Percentiles rank a stretch among this genome's conserved stretches.
phyloP scores from a whole-genome alignment of 2,329 filamentous ascomycete species.

The Parastagonospora avenae region DNA sequence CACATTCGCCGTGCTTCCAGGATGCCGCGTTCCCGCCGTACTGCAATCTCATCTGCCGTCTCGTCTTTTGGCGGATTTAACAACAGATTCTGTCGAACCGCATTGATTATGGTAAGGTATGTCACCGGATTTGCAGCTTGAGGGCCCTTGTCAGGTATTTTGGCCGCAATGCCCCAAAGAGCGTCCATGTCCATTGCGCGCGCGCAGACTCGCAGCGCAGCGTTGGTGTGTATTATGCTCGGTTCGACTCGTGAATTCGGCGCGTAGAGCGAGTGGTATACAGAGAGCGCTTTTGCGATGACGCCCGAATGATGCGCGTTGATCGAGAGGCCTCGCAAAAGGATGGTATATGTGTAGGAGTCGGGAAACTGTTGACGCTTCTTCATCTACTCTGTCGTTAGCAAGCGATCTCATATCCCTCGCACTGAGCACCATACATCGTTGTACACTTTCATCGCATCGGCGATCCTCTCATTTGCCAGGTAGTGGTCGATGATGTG shows the following conservation, averaged over 20 bases:
- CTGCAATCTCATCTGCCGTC: slow-evolving; percentile 31
- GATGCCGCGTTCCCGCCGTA: slow-evolving; percentile 55
- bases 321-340: slow-evolving; percentile 75
- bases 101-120: slow-evolving; percentile 83
- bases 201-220: slow-evolving; percentile 81
- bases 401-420: neutral
- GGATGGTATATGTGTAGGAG: slow-evolving; percentile 79
- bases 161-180: slow-evolving; percentile 76
- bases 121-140: slow-evolving; percentile 72
- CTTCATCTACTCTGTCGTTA: slow-evolving; percentile 72
- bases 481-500: slow-evolving; percentile 76
- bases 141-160: slow-evolving; percentile 67
- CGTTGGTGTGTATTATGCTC: slow-evolving; percentile 84
- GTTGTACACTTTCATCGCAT: slow-evolving; percentile 83
- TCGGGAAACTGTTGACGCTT: slow-evolving; percentile 84
- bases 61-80: slow-evolving; percentile 33
- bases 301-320: slow-evolving; percentile 64
- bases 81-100: slow-evolving; percentile 57
- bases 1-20: slow-evolving; percentile 76
- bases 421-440: slow-evolving; percentile 61
- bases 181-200: slow-evolving; percentile 76
- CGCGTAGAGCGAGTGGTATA: slow-evolving; percentile 77
- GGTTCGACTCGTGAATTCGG: slow-evolving; percentile 69
- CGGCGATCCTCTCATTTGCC: slow-evolving; percentile 62
- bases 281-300: slow-evolving; percentile 70